Conservation (phyloP, 345 rosid species). For the Bretschneidera sinensis region DNA sequence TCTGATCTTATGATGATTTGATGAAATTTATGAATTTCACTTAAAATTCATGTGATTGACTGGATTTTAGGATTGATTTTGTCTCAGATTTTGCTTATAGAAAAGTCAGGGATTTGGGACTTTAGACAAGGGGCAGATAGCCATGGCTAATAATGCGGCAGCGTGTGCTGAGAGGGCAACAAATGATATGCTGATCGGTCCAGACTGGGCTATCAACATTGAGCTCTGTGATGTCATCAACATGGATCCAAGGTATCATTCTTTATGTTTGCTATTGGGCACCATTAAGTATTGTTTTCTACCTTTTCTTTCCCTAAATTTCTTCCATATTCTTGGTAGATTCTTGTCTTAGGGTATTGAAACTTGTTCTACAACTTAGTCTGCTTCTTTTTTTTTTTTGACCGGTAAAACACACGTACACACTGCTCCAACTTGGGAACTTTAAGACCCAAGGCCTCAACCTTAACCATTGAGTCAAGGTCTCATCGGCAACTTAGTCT, state of each 20-base stretch:
- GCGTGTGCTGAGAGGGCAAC: constrained; percentile 98
- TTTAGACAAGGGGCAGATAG: constrained; percentile 13
- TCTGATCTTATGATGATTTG: constrained; percentile 10
- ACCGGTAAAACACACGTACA: too few relatives aligned
- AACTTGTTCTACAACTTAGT: too few relatives aligned
- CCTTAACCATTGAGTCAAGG: too few relatives aligned
- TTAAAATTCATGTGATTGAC: background rate
- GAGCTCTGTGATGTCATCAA: constrained; percentile 89
- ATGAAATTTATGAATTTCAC: background rate
- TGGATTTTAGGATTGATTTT: background rate
- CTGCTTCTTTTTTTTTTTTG: too few relatives aligned
- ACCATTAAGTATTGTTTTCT: background rate
- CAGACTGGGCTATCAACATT: constrained; percentile 94
- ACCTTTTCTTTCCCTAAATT: background rate
- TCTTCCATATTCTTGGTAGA: background rate
- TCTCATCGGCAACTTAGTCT: background rate
- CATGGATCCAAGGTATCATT: constrained; percentile 78
- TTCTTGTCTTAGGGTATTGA: background rate
- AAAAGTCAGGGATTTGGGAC: constrained; percentile 15
- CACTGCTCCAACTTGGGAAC: too few relatives aligned
- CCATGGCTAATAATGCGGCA: constrained; percentile 72
- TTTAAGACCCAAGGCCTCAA: too few relatives aligned
- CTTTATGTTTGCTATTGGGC: constrained; percentile 3
- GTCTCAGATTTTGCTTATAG: constrained; percentile 11
- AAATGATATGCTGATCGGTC: constrained; percentile 79